Percentiles rank a stretch among this genome's conserved stretches.
Conservation (phyloP, 192 early-diverging fungal genomes). For the Coemansia sp. region DNA sequence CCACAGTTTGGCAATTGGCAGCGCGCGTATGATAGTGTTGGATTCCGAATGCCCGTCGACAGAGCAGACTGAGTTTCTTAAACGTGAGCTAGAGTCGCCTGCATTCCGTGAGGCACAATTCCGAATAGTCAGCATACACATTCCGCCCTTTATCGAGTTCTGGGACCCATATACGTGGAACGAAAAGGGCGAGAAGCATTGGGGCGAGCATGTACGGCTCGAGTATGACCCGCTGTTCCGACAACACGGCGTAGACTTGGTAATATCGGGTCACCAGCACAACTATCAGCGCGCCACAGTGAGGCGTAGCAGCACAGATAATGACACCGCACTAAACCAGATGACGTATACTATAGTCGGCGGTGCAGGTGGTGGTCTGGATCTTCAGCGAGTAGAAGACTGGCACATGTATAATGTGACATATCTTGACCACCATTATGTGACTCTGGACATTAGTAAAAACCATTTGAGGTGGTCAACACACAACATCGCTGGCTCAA, state of each 20-base stretch:
- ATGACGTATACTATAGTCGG: slow-evolving; percentile 71
- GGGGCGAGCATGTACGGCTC: slow-evolving; percentile 65
- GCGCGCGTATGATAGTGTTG: slow-evolving; percentile 64
- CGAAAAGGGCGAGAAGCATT: slow-evolving; percentile 62
- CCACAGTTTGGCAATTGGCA: slow-evolving; percentile 52
- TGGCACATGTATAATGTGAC: slow-evolving; percentile 61
- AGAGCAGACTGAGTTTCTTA: slow-evolving; percentile 63
- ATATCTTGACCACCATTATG: slow-evolving; percentile 54
- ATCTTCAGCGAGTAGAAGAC: slow-evolving; percentile 61
- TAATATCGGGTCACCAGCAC: slow-evolving; percentile 77
- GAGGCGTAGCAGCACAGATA: not conserved
- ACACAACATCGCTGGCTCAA: slow-evolving; percentile 12
- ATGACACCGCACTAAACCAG: slow-evolving; percentile 39
- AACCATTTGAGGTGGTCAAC: slow-evolving; percentile 29
- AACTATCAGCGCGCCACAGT: slow-evolving; percentile 66
- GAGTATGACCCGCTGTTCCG: slow-evolving; percentile 68
- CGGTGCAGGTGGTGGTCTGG: slow-evolving; percentile 67
- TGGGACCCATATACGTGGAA: slow-evolving; percentile 72
- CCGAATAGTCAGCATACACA: slow-evolving; percentile 65
- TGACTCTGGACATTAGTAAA: slow-evolving; percentile 35
- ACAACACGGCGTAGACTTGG: slow-evolving; percentile 63
- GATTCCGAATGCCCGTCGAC: slow-evolving; percentile 63
- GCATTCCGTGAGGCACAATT: slow-evolving; percentile 57
- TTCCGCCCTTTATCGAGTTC: slow-evolving; percentile 73
- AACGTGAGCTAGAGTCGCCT: slow-evolving; percentile 56